Conservation (phyloP, 768 basidiomycete species). For the Obba rivulosa region DNA sequence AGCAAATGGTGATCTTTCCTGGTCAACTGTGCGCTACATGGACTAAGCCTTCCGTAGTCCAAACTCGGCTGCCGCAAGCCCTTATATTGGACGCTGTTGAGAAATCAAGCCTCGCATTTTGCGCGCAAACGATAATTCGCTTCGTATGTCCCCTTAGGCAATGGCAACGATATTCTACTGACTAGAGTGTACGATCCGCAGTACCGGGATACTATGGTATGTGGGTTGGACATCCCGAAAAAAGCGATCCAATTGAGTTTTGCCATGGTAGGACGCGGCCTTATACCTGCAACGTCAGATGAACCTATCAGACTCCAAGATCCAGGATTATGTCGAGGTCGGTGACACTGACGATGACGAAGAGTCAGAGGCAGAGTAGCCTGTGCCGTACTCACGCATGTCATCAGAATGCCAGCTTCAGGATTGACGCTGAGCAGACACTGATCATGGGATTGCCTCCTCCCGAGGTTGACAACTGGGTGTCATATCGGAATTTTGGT, state of each 20-base stretch:
- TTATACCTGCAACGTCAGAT: slow-evolving; percentile 39
- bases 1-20: slow-evolving; percentile 33
- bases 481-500: slow-evolving; percentile 37
- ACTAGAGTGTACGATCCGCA: slow-evolving; percentile 9
- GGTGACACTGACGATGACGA: slow-evolving; percentile 3
- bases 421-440: slow-evolving; percentile 34
- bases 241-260: not conserved
- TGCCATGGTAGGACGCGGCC: slow-evolving; percentile 34
- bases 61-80: slow-evolving; percentile 37
- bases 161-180: not conserved
- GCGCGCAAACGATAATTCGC: slow-evolving; percentile 29
- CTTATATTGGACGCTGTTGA: slow-evolving; percentile 32
- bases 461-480: slow-evolving; percentile 28
- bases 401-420: slow-evolving; percentile 33
- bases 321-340: slow-evolving; percentile 46
- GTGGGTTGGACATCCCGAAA: slow-evolving; percentile 1
- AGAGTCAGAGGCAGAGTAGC: not conserved
- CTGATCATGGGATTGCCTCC: slow-evolving; percentile 42
- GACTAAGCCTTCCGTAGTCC: slow-evolving; percentile 25
- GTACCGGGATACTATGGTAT: slow-evolving; percentile 39
- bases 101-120: slow-evolving; percentile 31
- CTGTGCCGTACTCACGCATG: not conserved
- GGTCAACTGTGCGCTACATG: not conserved
- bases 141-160: slow-evolving; percentile 23
- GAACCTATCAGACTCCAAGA: slow-evolving; percentile 30